These are phyloP conservation scores for Albizia julibrissin DNA, from an alignment of 306 rosid genomes.

Conservation along the genomic window DNA sequence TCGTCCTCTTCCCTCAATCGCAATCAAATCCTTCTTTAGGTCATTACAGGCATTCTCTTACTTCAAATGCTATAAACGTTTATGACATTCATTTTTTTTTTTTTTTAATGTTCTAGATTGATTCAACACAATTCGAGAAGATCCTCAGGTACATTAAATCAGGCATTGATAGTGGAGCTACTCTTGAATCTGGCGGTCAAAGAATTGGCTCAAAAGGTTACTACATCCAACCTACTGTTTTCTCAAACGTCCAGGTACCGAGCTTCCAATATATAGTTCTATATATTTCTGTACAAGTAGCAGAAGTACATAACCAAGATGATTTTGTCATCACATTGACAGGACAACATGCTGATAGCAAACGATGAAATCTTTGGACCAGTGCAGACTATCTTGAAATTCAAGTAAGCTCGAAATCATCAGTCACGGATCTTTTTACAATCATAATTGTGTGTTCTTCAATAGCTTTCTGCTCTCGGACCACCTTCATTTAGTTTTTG, in stretches of 20 bases:
- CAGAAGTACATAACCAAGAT: slow-evolving; percentile 32
- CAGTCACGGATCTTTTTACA: not conserved
- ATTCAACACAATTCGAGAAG: slow-evolving; percentile 63
- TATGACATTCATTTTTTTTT: not conserved
- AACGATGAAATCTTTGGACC: slow-evolving; percentile 86
- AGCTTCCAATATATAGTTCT: slow-evolving; percentile 2
- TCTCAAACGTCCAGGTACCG: slow-evolving; percentile 70
- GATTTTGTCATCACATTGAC: slow-evolving; percentile 8
- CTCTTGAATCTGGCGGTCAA: slow-evolving; percentile 75
- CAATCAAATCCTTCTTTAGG: not conserved
- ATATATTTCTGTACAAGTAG: not conserved
- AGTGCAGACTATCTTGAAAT: slow-evolving; percentile 67
- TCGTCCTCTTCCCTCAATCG: not conserved
- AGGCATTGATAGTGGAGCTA: slow-evolving; percentile 71
- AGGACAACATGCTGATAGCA: slow-evolving; percentile 88
- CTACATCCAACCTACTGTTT: slow-evolving; percentile 77
- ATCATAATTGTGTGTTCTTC: slow-evolving; percentile 19
- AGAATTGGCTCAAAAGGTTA: slow-evolving; percentile 78
- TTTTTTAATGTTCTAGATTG: slow-evolving; percentile 44
- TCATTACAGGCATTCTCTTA: not conserved
- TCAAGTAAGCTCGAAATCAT: slow-evolving; percentile 45
- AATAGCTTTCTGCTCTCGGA: not conserved
- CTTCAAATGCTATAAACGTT: slow-evolving; percentile 3
- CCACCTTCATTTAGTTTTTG: not conserved
- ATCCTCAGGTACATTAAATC: slow-evolving; percentile 61